Percentiles rank a stretch among this genome's conserved stretches.
phyloP scores from a whole-genome alignment of 169 alveolate genomes.

The Plasmodium vinckei region DNA sequence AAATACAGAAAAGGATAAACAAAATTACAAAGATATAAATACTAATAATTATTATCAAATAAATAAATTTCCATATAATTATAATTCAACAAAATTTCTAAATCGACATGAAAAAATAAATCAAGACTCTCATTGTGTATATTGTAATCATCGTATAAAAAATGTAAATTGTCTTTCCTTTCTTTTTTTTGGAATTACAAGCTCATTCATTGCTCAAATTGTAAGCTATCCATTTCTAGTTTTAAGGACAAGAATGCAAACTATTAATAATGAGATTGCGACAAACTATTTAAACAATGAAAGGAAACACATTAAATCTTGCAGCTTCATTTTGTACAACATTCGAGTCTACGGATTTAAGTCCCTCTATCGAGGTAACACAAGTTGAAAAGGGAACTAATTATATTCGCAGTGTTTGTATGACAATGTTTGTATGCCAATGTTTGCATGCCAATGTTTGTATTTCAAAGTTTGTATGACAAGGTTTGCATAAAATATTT shows the following conservation, averaged over 20 bases:
- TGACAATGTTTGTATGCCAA: too few relatives aligned
- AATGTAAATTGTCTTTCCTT: conserved; percentile 54
- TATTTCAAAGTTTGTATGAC: too few relatives aligned
- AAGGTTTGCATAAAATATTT: too few relatives aligned
- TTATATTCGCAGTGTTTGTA: too few relatives aligned
- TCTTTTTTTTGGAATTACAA: conserved; percentile 61
- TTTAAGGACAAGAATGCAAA: conserved; percentile 65
- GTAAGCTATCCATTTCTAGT: conserved; percentile 70
- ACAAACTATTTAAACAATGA: conserved; percentile 67
- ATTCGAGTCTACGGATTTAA: conserved; percentile 35
- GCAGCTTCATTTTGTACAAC: conserved; percentile 64
- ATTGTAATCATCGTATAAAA: conserved; percentile 55
- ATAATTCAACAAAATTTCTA: too few relatives aligned
- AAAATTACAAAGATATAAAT: neutral
- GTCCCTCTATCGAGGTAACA: conserved; percentile 60
- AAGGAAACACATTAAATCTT: conserved; percentile 41
- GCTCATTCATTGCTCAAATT: conserved; percentile 62
- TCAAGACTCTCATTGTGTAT: conserved; percentile 2
- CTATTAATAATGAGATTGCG: conserved; percentile 53
- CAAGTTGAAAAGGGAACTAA: neutral
- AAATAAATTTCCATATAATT: too few relatives aligned
- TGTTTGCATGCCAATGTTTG: too few relatives aligned
- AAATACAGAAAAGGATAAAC: neutral
- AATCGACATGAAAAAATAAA: too few relatives aligned
- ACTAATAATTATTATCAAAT: too few relatives aligned